These are phyloP conservation scores for Penicillium sp. DNA, from an alignment of 2,329 filamentous ascomycete species.

Conservation along the genomic window DNA sequence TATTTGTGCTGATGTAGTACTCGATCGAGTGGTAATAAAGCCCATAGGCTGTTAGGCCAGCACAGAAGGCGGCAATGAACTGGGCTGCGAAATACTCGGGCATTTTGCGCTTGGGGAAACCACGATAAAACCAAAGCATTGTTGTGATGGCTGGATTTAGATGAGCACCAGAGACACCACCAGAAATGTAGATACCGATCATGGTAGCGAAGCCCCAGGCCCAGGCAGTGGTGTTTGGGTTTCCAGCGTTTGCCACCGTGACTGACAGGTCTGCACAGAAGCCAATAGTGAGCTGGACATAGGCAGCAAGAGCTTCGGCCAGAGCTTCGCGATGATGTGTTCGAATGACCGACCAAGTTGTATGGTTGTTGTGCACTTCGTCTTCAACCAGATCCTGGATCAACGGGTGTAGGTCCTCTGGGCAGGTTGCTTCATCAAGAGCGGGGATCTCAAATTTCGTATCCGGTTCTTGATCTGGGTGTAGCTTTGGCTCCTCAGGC, in stretches of 20 bases:
- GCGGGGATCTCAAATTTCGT: constrained; percentile 26
- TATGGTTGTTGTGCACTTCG: constrained; percentile 57
- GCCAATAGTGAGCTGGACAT: constrained; percentile 52
- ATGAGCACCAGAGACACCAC: constrained; percentile 56
- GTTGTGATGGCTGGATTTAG: constrained; percentile 54
- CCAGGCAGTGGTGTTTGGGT: constrained; percentile 53
- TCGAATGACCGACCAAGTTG: constrained; percentile 57
- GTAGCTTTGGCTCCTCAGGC: constrained; percentile 25
- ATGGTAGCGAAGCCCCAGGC: constrained; percentile 63
- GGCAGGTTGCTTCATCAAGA: constrained; percentile 42
- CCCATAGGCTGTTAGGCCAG: constrained; percentile 55
- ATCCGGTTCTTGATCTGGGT: constrained; percentile 18
- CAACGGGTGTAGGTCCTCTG: constrained; percentile 54
- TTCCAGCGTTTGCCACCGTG: constrained; percentile 46
- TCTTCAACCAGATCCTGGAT: constrained; percentile 53
- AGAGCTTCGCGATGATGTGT: constrained; percentile 60
- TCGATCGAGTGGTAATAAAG: constrained; percentile 47
- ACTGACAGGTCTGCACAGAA: constrained; percentile 58
- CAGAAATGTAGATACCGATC: constrained; percentile 56
- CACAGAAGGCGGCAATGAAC: constrained; percentile 59
- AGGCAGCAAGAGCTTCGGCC: constrained; percentile 59
- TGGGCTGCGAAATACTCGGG: constrained; percentile 59
- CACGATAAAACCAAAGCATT: constrained; percentile 57
- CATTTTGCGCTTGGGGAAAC: constrained; percentile 60
- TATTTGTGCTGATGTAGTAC: constrained; percentile 41